These are phyloP conservation scores for Symbiotaphrina buchneri DNA, from an alignment of 495 filamentous ascomycete species.

Conservation along the genomic window DNA sequence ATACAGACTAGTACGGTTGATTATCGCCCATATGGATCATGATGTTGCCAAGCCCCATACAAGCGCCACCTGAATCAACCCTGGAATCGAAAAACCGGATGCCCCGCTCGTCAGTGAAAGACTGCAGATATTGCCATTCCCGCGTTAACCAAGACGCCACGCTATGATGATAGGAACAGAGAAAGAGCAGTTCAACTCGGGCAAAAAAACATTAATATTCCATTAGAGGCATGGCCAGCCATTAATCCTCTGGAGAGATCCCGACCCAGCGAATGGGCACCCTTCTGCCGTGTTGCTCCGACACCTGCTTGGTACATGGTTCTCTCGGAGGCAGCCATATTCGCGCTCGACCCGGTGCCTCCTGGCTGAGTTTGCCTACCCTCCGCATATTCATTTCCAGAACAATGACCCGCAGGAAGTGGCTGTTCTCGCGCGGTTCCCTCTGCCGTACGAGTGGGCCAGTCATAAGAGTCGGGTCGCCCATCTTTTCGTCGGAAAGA, in stretches of 20 bases:
- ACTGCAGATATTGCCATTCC: too few species aligned
- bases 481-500: slow-evolving; percentile 1
- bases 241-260: background rate
- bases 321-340: slow-evolving; percentile 78
- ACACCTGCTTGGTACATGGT: slow-evolving; percentile 3
- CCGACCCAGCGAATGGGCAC: slow-evolving; percentile 2
- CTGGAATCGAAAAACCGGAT: too few species aligned
- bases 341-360: slow-evolving; percentile 57
- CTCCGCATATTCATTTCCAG: slow-evolving; percentile 96
- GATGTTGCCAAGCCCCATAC: background rate
- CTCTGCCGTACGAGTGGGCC: slow-evolving; percentile 45
- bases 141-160: too few species aligned
- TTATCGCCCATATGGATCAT: too few species aligned
- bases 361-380: slow-evolving; percentile 70
- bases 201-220: background rate
- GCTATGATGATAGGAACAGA: background rate
- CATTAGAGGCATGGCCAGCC: background rate
- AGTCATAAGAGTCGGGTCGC: slow-evolving; percentile 4
- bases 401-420: slow-evolving; percentile 86
- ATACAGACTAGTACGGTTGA: too few species aligned
- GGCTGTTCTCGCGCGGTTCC: slow-evolving; percentile 77
- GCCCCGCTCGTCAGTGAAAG: too few species aligned
- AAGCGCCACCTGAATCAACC: background rate
- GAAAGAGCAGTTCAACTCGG: background rate
- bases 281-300: slow-evolving; percentile 1